Percentiles rank a stretch among this genome's conserved stretches.
Conservation (phyloP, 2,329 filamentous ascomycete genomes). For the Stemphylium vesicarium region DNA sequence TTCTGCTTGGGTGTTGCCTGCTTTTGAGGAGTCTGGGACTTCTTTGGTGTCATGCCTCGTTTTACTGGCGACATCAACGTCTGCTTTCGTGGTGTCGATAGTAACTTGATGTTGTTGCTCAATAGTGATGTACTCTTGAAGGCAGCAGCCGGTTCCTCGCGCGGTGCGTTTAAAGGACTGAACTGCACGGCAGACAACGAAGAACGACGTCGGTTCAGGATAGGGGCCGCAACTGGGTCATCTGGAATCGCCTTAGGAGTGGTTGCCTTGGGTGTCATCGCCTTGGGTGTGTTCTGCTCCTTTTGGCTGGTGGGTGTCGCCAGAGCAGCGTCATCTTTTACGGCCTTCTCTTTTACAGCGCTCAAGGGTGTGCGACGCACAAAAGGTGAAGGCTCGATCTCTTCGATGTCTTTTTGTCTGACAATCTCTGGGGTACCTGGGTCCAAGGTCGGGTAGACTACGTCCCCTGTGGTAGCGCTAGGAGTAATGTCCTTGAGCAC, state of each 20-base stretch:
- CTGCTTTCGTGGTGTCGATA: conserved; percentile 58
- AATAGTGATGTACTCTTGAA: conserved; percentile 45
- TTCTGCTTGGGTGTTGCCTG: conserved; percentile 50
- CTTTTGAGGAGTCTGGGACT: conserved; percentile 47
- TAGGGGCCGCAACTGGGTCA: conserved; percentile 44
- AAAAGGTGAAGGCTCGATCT: conserved; percentile 46
- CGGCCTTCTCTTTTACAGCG: conserved; percentile 21
- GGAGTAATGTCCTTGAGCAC: conserved; percentile 29
- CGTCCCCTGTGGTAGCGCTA: conserved; percentile 28
- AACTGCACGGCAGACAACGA: conserved; percentile 45
- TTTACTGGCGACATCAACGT: conserved; percentile 52
- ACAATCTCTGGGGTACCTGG: conserved; percentile 39
- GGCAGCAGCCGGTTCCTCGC: conserved; percentile 30
- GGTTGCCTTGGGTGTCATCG: conserved; percentile 25
- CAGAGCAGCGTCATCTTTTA: conserved; percentile 17
- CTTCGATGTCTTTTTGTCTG: conserved; percentile 35
- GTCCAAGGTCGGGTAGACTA: conserved; percentile 33
- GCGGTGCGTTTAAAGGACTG: conserved; percentile 39
- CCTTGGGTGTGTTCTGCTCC: conserved; percentile 17
- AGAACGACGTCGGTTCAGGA: conserved; percentile 43
- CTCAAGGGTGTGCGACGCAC: conserved; percentile 35
- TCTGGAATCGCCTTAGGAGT: conserved; percentile 31
- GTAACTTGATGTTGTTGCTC: conserved; percentile 54
- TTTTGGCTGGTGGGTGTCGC: conserved; percentile 33
- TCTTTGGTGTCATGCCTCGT: conserved; percentile 46